These are phyloP conservation scores for Asterochloris erici DNA, from an alignment of 139 green algal species.

Conservation along the genomic window DNA sequence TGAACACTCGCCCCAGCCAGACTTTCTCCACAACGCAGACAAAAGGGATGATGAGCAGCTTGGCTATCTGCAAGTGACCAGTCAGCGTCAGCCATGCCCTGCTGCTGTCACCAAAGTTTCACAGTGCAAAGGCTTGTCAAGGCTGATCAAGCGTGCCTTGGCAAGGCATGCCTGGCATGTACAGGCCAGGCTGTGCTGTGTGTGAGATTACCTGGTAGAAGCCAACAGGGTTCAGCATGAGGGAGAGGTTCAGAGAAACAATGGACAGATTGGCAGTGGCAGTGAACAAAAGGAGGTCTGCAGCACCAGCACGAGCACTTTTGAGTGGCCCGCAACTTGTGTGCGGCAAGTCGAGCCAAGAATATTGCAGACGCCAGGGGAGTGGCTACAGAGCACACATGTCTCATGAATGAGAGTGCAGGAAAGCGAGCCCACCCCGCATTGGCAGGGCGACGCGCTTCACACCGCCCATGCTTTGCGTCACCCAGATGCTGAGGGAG, in stretches of 20 bases:
- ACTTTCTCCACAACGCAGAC: constrained; percentile 80
- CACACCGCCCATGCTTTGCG: constrained; percentile 23
- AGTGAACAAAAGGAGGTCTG: constrained; percentile 57
- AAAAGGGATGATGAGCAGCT: constrained; percentile 94
- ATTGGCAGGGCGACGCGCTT: constrained; percentile 35
- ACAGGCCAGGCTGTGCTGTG: no score
- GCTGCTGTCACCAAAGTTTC: neutral
- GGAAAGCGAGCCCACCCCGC: neutral
- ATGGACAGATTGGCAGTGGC: constrained; percentile 58
- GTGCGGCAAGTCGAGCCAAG: neutral
- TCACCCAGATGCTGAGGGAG: constrained; percentile 35
- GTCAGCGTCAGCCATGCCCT: neutral
- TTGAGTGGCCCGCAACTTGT: neutral
- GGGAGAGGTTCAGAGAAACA: constrained; percentile 61
- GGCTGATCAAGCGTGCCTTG: neutral
- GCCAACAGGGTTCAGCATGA: constrained; percentile 66
- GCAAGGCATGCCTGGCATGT: neutral
- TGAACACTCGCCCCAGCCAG: constrained; percentile 69
- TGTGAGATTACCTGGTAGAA: constrained; percentile 50
- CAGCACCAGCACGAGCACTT: neutral
- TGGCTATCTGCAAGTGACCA: constrained; percentile 71
- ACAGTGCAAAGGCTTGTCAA: neutral
- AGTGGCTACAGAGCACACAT: neutral
- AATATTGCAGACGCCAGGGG: neutral
- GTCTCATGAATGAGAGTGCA: neutral